Evolutionary conservation across 805 yeast genomes (phyloP).

Genomic region (Yarrowia bubula): DNA sequence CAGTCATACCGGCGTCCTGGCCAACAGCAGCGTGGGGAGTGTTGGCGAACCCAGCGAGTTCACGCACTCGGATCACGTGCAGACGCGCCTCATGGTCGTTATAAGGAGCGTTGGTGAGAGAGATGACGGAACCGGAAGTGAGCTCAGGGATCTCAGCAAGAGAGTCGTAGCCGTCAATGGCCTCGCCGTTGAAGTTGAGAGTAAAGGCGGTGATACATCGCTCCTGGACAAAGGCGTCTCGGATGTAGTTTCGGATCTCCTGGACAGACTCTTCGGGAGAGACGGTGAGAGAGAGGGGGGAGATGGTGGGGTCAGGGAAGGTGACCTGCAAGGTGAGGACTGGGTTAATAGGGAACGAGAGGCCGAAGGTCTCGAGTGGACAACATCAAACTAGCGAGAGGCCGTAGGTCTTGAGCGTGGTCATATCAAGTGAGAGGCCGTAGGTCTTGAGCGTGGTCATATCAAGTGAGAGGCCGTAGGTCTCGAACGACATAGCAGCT

Average conservation of each 20-base stretch:
- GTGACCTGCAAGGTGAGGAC: slow-evolving; percentile 23
- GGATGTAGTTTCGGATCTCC: slow-evolving; percentile 58
- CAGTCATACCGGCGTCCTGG: slow-evolving; percentile 50
- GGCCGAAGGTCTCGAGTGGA: background rate
- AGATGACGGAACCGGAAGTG: slow-evolving; percentile 44
- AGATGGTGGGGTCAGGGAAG: slow-evolving; percentile 19
- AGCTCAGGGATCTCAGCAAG: slow-evolving; percentile 38
- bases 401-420: background rate
- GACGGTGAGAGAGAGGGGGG: slow-evolving; percentile 31
- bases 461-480: too few species aligned
- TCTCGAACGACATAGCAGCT: too few species aligned
- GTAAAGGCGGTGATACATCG: slow-evolving; percentile 60
- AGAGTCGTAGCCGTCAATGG: slow-evolving; percentile 40
- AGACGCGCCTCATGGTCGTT: slow-evolving; percentile 57
- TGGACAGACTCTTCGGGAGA: slow-evolving; percentile 48
- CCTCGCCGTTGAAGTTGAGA: slow-evolving; percentile 43
- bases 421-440: background rate
- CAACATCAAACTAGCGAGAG: background rate
- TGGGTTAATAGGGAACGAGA: background rate
- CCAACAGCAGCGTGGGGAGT: slow-evolving; percentile 43
- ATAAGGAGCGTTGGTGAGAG: slow-evolving; percentile 55
- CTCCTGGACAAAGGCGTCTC: slow-evolving; percentile 55
- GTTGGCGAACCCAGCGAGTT: slow-evolving; percentile 50
- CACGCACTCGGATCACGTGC: slow-evolving; percentile 65
- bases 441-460: background rate